Evolutionary conservation across 306 rosid species (phyloP).

Genomic region (Fagus crenata): DNA sequence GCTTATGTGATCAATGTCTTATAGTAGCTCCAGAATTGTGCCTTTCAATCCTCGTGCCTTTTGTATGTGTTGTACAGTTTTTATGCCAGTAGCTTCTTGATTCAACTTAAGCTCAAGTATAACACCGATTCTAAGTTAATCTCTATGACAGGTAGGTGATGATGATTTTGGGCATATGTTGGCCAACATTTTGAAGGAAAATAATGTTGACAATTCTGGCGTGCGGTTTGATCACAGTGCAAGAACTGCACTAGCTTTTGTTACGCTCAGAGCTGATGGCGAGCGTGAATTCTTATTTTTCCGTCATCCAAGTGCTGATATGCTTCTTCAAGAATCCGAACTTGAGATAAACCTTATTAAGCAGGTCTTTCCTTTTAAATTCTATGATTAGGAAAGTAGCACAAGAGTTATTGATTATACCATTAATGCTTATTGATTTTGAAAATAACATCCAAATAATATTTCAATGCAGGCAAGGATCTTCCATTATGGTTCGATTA

Average conservation of each 20-base stretch:
- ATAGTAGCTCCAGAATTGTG: not conserved
- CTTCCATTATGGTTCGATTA: constrained; percentile 92
- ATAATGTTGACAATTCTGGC: constrained; percentile 69
- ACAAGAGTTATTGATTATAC: not conserved
- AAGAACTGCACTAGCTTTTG: constrained; percentile 86
- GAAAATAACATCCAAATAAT: constrained; percentile 15
- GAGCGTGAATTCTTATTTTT: constrained; percentile 91
- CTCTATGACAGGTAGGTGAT: constrained; percentile 67
- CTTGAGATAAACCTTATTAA: constrained; percentile 63
- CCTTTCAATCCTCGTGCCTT: not conserved
- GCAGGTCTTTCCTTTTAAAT: constrained; percentile 42
- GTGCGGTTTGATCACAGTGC: constrained; percentile 74
- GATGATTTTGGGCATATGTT: constrained; percentile 87
- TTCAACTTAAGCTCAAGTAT: constrained; percentile 3
- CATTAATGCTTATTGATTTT: not conserved
- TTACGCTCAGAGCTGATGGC: constrained; percentile 86
- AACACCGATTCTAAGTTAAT: not conserved
- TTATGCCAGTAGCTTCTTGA: not conserved
- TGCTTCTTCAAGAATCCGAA: constrained; percentile 81
- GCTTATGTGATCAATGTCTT: constrained; percentile 2
- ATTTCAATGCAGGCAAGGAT: constrained; percentile 60
- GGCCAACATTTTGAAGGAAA: constrained; percentile 66
- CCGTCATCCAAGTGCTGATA: constrained; percentile 93
- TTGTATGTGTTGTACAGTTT: not conserved
- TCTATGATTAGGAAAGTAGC: not conserved